Conservation (phyloP, 768 basidiomycete genomes). For the Omphalotus guepiniiformis region DNA sequence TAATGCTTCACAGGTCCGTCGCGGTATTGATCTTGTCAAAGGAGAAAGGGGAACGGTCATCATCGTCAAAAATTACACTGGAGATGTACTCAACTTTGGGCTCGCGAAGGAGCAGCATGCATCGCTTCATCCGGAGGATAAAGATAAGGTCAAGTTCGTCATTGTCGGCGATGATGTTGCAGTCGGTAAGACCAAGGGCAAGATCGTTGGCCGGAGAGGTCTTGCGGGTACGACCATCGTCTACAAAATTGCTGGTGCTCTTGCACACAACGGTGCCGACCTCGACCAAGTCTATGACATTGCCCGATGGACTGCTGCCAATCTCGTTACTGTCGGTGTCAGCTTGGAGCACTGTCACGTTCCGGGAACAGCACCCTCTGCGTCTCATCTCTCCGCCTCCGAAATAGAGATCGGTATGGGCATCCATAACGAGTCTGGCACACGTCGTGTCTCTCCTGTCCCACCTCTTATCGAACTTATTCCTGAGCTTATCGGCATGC, state of each 20-base stretch:
- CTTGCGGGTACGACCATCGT: conserved; percentile 79
- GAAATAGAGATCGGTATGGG: conserved; percentile 91
- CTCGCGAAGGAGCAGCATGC: conserved; percentile 84
- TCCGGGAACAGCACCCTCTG: conserved; percentile 64
- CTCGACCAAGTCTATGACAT: conserved; percentile 66
- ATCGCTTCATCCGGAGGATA: conserved; percentile 61
- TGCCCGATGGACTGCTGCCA: conserved; percentile 62
- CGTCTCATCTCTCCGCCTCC: conserved; percentile 49
- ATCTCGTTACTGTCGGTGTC: conserved; percentile 78
- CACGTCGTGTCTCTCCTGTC: conserved; percentile 60
- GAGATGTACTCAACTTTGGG: conserved; percentile 89
- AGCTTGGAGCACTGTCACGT: conserved; percentile 90
- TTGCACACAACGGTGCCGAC: conserved; percentile 61
- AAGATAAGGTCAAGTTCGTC: conserved; percentile 67
- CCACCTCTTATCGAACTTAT: conserved; percentile 71
- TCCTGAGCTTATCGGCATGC: conserved; percentile 61
- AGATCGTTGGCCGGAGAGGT: conserved; percentile 81
- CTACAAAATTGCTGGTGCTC: conserved; percentile 88
- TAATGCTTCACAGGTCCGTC: conserved; percentile 76
- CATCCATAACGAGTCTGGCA: conserved; percentile 87
- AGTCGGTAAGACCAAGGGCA: conserved; percentile 76
- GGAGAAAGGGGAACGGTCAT: conserved; percentile 78
- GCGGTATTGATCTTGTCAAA: conserved; percentile 73
- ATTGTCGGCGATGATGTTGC: conserved; percentile 90
- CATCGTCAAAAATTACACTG: conserved; percentile 74